phyloP scores from a whole-genome alignment of 805 yeast species.

The Yarrowia alimentaria region DNA sequence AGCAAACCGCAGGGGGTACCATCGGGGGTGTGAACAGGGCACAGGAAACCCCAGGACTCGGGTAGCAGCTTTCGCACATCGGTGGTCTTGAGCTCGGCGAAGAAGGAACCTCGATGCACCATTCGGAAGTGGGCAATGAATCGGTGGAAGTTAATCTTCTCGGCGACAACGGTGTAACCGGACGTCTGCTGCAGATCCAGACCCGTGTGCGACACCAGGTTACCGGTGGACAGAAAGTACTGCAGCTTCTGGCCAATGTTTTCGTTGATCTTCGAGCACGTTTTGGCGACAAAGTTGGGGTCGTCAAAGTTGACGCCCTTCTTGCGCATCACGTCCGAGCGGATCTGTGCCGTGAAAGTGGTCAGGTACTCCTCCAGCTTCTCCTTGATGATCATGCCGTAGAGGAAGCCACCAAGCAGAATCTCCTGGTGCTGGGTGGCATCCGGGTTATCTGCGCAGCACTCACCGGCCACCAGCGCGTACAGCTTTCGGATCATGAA shows the following conservation, averaged over 20 bases:
- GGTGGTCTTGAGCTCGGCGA: constrained; percentile 95
- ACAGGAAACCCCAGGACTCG: constrained; percentile 97
- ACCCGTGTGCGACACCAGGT: constrained; percentile 94
- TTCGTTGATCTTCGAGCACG: constrained; percentile 77
- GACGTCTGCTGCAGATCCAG: constrained; percentile 96
- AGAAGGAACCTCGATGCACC: constrained; percentile 99
- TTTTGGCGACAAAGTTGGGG: constrained; percentile 75
- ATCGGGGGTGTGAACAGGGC: constrained; percentile 99
- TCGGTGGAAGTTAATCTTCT: constrained; percentile 94
- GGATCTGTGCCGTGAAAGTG: constrained; percentile 67
- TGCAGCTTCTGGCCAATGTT: constrained; percentile 93
- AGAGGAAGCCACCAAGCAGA: constrained; percentile 89
- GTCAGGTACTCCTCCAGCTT: constrained; percentile 90
- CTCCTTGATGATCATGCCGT: constrained; percentile 95
- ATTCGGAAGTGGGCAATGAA: constrained; percentile 97
- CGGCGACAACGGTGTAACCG: constrained; percentile 98
- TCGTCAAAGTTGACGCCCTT: constrained; percentile 77
- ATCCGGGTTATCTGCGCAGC: constrained; percentile 97
- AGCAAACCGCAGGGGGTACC: constrained; percentile 98
- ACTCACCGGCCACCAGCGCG: constrained; percentile 93
- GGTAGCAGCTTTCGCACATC: constrained; percentile 95
- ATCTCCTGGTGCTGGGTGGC: constrained; percentile 99
- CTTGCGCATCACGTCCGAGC: constrained; percentile 75
- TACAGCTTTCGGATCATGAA: constrained; percentile 96
- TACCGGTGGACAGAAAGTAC: constrained; percentile 95